Evolutionary conservation across 1,139 yeast species (phyloP).

Genomic region (Saccharomyces hybrid): DNA sequence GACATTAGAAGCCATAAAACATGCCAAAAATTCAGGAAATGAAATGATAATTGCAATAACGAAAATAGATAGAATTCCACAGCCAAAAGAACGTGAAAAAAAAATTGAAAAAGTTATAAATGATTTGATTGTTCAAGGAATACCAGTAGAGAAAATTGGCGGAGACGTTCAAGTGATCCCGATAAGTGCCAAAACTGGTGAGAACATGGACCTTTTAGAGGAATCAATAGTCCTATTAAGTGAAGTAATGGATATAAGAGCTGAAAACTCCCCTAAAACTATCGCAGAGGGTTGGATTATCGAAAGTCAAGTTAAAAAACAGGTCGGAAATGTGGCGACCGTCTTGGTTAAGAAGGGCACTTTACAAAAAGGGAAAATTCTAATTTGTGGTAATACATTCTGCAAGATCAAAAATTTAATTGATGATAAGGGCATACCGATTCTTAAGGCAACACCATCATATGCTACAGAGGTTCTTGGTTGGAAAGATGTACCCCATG

Average conservation of each 20-base stretch:
- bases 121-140: conserved; percentile 69
- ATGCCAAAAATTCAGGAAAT: conserved; percentile 69
- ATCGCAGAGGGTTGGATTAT: conserved; percentile 83
- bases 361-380: conserved; percentile 56
- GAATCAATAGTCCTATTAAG: conserved; percentile 82
- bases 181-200: conserved; percentile 81
- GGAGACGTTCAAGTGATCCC: conserved; percentile 90
- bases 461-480: conserved; percentile 90
- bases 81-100: conserved; percentile 41
- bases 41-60: conserved; percentile 89
- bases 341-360: conserved; percentile 76
- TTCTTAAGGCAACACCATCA: conserved; percentile 74
- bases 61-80: conserved; percentile 78
- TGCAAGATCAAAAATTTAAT: conserved; percentile 80
- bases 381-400: conserved; percentile 81
- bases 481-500: conserved; percentile 89
- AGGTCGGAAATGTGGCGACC: conserved; percentile 83
- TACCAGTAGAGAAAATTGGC: conserved; percentile 88
- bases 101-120: conserved; percentile 51
- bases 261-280: conserved; percentile 46
- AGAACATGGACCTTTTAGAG: conserved; percentile 81
- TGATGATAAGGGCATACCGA: conserved; percentile 60
- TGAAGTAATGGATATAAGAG: conserved; percentile 71
- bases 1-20: conserved; percentile 91
- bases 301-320: conserved; percentile 77